Base-by-base conservation (phyloP, 2,329 filamentous ascomycete species). In the Pseudonectria foliicola region DNA sequence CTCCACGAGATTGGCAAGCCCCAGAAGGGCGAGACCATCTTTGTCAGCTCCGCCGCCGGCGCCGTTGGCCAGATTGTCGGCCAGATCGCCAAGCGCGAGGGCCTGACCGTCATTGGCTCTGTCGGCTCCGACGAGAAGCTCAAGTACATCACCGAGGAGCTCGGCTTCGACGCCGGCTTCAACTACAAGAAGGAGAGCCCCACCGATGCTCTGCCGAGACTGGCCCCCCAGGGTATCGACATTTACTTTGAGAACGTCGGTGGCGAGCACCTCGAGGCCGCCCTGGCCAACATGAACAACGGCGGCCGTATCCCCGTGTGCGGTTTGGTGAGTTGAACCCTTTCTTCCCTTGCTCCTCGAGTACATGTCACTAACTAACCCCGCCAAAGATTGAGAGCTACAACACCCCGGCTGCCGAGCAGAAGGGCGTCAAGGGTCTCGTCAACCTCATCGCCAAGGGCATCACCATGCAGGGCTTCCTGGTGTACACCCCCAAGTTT, bases 131-230 rank as follows among this genome's bases (percentile, higher is more conserved):
- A 89, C 52, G 80, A 83, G 53, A 93, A 94, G 68, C 68, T 88
- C 15, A 75, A 83, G 13, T 92, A 79, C 58, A 59, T 74, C 34
- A 54, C 46, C 28, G 60, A 67, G 36, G 64, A 71, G 51, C 62
- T 75, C 2, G 71, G 70, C 7, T 74, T 69, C 45, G 70, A 75
- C 36, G 63, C 46, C 12, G 86, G 80, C 7, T 92, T 90, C 66
- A 92, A 93, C 70, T 93, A 93, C 71, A 90, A 92, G 73, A 88
- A 76, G 47, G 85, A 92, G 65, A 75, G 72, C 47, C 73, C 85
- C 0, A 54, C 62, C 1, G 80, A 81, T 10, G 85, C 84, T 0
- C 68, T 93, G 37, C 61, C 68, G 45, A 71, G 83, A 38, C 70
- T 92, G 13, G 83, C 83, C 0, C 85, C 85, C 1, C 61, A 87